A percentile compares a stretch with the other conserved stretches of the same genome.
phyloP scores from a whole-genome alignment of 108 stramenopile genomes.

The Asterionellopsis glacialis region DNA sequence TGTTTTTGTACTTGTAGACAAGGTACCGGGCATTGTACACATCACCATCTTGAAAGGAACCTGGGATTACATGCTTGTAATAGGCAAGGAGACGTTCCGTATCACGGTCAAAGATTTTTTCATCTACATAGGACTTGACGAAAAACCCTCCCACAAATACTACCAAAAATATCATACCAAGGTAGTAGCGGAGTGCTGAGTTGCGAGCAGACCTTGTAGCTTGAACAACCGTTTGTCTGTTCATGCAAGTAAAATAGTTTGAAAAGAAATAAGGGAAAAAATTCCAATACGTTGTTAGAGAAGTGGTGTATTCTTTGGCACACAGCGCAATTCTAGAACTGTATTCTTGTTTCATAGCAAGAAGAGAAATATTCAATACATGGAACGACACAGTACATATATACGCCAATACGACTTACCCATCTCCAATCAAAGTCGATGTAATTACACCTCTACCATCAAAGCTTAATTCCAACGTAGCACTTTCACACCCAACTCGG shows the following conservation, averaged over 20 bases:
- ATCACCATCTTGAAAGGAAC: conserved; percentile 75
- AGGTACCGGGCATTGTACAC: conserved; percentile 68
- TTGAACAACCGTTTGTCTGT: conserved; percentile 77
- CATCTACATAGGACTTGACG: conserved; percentile 75
- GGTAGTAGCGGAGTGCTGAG: conserved; percentile 53
- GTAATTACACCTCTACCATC: conserved; percentile 61
- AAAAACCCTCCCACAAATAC: conserved; percentile 79
- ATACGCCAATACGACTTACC: too few species aligned
- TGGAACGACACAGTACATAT: not conserved
- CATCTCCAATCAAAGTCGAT: conserved; percentile 41
- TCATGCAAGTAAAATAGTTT: not conserved
- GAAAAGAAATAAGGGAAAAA: conserved; percentile 5
- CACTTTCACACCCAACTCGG: conserved; percentile 60
- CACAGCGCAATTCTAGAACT: too few species aligned
- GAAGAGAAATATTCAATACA: too few species aligned
- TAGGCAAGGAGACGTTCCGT: conserved; percentile 66
- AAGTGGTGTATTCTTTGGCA: too few species aligned
- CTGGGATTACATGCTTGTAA: conserved; percentile 73
- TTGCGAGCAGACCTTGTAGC: conserved; percentile 67
- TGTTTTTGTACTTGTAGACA: conserved; percentile 77
- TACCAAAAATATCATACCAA: conserved; percentile 51
- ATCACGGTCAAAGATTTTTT: conserved; percentile 67
- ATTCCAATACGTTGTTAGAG: not conserved
- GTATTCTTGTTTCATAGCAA: too few species aligned
- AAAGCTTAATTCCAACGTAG: conserved; percentile 65